Conservation (phyloP, 208 protist genomes). For the Acanthamoeba culbertsoni region DNA sequence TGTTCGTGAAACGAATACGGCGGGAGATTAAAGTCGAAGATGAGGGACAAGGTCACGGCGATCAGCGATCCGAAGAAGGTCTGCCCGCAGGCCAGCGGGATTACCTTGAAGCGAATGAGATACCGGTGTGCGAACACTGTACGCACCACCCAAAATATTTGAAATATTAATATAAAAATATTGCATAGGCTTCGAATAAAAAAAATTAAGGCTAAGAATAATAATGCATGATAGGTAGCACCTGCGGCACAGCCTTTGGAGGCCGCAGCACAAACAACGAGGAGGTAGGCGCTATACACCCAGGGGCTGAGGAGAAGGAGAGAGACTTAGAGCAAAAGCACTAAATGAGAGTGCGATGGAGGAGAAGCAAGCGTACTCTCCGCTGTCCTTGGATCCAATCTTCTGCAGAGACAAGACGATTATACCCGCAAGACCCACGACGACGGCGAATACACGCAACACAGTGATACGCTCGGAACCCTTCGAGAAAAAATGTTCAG, state of each 20-base stretch:
- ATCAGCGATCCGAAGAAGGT: constrained; percentile 1
- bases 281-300: background rate
- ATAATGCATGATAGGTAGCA: too few relatives aligned
- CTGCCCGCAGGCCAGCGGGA: background rate
- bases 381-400: background rate
- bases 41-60: background rate
- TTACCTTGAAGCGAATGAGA: background rate
- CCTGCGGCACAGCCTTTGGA: background rate
- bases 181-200: too few relatives aligned
- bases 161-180: too few relatives aligned
- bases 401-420: background rate
- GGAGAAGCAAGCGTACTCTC: background rate
- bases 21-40: background rate
- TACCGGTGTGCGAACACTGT: constrained; percentile 1
- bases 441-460: background rate
- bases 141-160: too few relatives aligned
- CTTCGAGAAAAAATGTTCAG: background rate
- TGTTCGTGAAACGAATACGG: background rate
- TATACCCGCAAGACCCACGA: background rate
- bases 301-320: background rate
- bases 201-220: too few relatives aligned
- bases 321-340: background rate
- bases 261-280: background rate
- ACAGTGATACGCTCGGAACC: background rate
- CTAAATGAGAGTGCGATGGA: background rate